Percentiles rank a stretch among this genome's conserved stretches.
Conservation (phyloP, 2,329 filamentous ascomycete species). For the Colletotrichum filicis region DNA sequence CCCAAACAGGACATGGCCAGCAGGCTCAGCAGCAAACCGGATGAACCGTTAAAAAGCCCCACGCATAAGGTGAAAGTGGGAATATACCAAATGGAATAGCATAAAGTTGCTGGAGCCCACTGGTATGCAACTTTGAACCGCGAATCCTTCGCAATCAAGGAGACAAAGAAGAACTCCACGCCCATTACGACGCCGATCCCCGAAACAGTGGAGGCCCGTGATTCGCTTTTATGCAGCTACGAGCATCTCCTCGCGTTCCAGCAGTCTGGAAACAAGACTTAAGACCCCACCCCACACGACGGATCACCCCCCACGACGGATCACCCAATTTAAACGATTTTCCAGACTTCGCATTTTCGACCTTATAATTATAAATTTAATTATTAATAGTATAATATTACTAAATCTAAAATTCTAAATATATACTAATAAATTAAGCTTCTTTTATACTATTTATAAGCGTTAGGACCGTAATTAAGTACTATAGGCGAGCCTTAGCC, state of each 20-base stretch:
- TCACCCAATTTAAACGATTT: too few relatives aligned
- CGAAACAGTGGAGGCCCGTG: slow-evolving; percentile 12
- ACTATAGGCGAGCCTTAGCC: too few relatives aligned
- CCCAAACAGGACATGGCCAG: neutral
- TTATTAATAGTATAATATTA: too few relatives aligned
- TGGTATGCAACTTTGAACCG: neutral
- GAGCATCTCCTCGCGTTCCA: neutral
- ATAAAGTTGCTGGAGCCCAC: neutral
- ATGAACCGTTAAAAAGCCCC: neutral
- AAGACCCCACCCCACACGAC: too few relatives aligned
- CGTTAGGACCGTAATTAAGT: too few relatives aligned
- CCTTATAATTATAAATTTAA: too few relatives aligned
- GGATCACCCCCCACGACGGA: too few relatives aligned
- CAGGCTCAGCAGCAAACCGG: neutral
- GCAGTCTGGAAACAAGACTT: neutral
- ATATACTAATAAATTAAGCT: too few relatives aligned
- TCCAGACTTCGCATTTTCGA: too few relatives aligned
- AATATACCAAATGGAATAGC: neutral
- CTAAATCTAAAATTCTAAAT: too few relatives aligned
- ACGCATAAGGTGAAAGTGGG: neutral
- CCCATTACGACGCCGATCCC: slow-evolving; percentile 14
- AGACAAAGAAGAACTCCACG: neutral
- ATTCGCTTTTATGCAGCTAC: slow-evolving; percentile 10
- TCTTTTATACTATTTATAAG: too few relatives aligned
- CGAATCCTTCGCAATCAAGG: neutral